Evolutionary conservation across 139 green algal genomes (phyloP).

Genomic region (Micractinium conductrix): DNA sequence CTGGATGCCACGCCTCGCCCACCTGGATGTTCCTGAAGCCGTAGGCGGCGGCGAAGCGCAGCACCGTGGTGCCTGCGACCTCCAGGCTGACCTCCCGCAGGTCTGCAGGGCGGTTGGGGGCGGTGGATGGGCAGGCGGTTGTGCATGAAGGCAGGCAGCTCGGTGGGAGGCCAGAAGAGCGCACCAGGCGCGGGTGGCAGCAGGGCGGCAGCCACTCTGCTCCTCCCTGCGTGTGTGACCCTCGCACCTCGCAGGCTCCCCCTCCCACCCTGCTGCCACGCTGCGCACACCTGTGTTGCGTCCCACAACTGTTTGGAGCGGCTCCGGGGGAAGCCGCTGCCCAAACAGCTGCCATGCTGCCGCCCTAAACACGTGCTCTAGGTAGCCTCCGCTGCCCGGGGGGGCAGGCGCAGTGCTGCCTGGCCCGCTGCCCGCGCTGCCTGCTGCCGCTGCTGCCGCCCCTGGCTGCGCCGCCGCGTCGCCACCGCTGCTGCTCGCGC

Average conservation of each 20-base stretch:
- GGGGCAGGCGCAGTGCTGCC: neutral
- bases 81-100: constrained; percentile 70
- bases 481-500: neutral
- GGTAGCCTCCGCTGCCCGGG: constrained; percentile 82
- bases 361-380: constrained; percentile 81
- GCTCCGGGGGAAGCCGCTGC: constrained; percentile 60
- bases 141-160: neutral
- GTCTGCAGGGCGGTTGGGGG: constrained; percentile 67
- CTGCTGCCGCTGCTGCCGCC: no score
- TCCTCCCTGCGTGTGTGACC: no score
- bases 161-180: neutral
- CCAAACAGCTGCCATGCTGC: constrained; percentile 79
- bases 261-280: no score
- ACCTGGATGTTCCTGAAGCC: constrained; percentile 98
- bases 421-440: no score
- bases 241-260: no score
- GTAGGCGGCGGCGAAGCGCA: constrained; percentile 88
- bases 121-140: neutral
- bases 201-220: neutral
- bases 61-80: constrained; percentile 52
- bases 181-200: neutral
- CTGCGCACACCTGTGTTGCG: constrained; percentile 43
- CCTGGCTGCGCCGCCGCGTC: neutral
- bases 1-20: no score
- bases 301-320: constrained; percentile 65